These are phyloP conservation scores for Candida anutae DNA, from an alignment of 1,139 yeast species.

Conservation along the genomic window DNA sequence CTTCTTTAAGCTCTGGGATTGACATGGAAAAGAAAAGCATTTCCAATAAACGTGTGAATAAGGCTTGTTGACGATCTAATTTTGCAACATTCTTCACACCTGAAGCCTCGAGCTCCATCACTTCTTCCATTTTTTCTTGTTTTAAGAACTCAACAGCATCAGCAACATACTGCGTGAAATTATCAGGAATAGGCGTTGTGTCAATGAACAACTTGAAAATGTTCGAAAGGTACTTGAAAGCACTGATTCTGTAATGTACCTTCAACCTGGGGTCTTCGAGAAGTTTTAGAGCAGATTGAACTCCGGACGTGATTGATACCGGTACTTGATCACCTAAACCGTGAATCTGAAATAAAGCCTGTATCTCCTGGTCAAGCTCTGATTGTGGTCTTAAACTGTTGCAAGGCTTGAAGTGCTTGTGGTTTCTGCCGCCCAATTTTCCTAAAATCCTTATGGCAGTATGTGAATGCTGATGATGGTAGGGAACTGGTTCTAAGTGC, in stretches of 20 bases:
- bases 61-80: slow-evolving; percentile 52
- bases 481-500: slow-evolving; percentile 86
- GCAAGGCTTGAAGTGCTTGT: slow-evolving; percentile 74
- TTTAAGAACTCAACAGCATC: slow-evolving; percentile 42
- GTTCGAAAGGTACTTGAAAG: slow-evolving; percentile 64
- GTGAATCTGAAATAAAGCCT: slow-evolving; percentile 61
- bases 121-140: slow-evolving; percentile 31
- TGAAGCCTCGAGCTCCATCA: slow-evolving; percentile 32
- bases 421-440: slow-evolving; percentile 91
- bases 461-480: slow-evolving; percentile 89
- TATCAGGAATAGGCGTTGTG: slow-evolving; percentile 53
- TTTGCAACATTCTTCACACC: slow-evolving; percentile 41
- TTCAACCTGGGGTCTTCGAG: slow-evolving; percentile 63
- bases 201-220: slow-evolving; percentile 67
- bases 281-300: slow-evolving; percentile 61
- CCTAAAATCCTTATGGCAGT: slow-evolving; percentile 91
- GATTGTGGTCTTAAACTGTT: slow-evolving; percentile 51
- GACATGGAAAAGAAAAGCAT: slow-evolving; percentile 70
- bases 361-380: slow-evolving; percentile 58
- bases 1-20: slow-evolving; percentile 63
- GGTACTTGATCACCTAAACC: slow-evolving; percentile 60
- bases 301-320: slow-evolving; percentile 75
- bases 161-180: slow-evolving; percentile 38
- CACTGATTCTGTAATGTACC: slow-evolving; percentile 63
- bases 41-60: slow-evolving; percentile 55